A percentile compares a stretch with the other conserved stretches of the same genome.
Evolutionary conservation across 2,329 filamentous ascomycete genomes (phyloP).

Genomic region (Scleromitrula shiraiana): DNA sequence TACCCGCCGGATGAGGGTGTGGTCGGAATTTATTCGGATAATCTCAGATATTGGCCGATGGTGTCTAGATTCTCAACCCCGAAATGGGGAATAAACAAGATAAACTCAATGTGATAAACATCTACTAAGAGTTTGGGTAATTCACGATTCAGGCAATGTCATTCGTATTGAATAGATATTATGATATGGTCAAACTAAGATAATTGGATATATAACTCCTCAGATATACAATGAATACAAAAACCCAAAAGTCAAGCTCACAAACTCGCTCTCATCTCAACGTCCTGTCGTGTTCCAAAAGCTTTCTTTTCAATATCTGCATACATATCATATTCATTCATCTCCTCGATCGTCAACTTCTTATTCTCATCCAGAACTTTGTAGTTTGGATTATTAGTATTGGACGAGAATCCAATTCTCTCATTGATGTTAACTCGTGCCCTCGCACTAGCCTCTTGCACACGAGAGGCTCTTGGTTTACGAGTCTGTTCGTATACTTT

Average conservation of each 20-base stretch:
- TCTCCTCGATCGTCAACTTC: conserved; percentile 59
- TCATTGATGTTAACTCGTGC: conserved; percentile 54
- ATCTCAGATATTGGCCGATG: neutral
- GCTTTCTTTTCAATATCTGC: conserved; percentile 37
- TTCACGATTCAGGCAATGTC: no score
- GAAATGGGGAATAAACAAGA: no score
- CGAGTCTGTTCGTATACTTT: conserved; percentile 42
- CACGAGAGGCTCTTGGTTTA: conserved; percentile 44
- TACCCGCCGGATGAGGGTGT: conserved; percentile 6
- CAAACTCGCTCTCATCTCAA: conserved; percentile 6
- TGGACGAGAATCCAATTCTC: conserved; percentile 32
- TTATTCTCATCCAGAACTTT: conserved; percentile 51
- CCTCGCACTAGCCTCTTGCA: conserved; percentile 48
- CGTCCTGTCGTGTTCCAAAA: neutral
- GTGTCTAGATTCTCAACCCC: neutral
- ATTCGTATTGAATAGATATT: no score
- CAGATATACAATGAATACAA: neutral
- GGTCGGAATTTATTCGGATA: neutral
- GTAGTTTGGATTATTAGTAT: conserved; percentile 39
- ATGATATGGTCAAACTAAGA: neutral
- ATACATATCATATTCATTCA: conserved; percentile 58
- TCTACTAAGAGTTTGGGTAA: no score
- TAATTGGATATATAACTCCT: neutral
- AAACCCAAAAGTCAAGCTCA: neutral
- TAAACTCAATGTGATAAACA: neutral